Conservation (phyloP, 352 stramenopile species). For the Pythium brassicae region DNA sequence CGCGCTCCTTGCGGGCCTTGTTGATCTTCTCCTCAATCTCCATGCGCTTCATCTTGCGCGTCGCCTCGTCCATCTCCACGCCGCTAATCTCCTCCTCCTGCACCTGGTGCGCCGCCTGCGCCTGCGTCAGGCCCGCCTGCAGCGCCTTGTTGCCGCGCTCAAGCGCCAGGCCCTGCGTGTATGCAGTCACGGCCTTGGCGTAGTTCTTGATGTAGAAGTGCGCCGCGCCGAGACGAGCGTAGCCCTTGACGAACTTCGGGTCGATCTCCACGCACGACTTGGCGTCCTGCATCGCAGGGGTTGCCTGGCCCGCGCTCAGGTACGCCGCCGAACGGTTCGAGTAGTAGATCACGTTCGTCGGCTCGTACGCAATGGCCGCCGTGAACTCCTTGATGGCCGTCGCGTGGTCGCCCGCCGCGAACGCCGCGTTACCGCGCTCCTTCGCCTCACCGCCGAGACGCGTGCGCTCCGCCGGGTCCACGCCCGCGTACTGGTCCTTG, state of each 20-base stretch:
- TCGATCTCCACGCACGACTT: constrained; percentile 85
- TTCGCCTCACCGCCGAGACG: constrained; percentile 81
- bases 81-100: constrained; percentile 81
- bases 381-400: constrained; percentile 88
- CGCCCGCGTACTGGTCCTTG: constrained; percentile 72
- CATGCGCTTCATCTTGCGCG: constrained; percentile 88
- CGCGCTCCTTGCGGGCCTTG: constrained; percentile 81
- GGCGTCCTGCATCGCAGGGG: constrained; percentile 77
- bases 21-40: constrained; percentile 90
- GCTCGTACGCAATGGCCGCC: constrained; percentile 81
- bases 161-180: constrained; percentile 72
- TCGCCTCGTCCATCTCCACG: constrained; percentile 87
- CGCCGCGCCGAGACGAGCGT: constrained; percentile 76
- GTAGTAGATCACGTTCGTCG: constrained; percentile 85
- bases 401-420: constrained; percentile 70
- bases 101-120: constrained; percentile 77
- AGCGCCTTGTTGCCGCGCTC: constrained; percentile 86
- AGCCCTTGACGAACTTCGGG: constrained; percentile 83
- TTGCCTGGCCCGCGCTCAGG: constrained; percentile 73
- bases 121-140: constrained; percentile 77
- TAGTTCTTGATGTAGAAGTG: constrained; percentile 90
- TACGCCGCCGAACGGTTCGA: constrained; percentile 87
- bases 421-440: constrained; percentile 81
- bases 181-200: constrained; percentile 78
- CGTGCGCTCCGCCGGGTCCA: constrained; percentile 60